Evolutionary conservation across 192 early-diverging fungal species (phyloP).

Genomic region (Gorgonomyces haynaldii): DNA sequence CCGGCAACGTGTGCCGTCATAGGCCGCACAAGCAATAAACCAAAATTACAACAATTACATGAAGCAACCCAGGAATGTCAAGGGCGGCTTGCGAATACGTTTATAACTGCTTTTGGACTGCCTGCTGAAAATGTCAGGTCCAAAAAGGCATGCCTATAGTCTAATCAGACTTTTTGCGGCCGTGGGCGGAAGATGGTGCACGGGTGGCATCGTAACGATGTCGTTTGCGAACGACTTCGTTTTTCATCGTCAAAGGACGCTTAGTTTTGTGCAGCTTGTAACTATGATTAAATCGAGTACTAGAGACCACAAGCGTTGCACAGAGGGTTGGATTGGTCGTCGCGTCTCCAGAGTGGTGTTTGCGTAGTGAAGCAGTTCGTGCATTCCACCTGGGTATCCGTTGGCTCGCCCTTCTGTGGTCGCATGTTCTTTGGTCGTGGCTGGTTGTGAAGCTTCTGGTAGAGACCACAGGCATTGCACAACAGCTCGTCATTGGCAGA

Average conservation of each 20-base stretch:
- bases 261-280: conserved; percentile 5
- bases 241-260: neutral
- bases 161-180: too few relatives aligned
- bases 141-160: too few relatives aligned
- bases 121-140: too few relatives aligned
- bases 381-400: conserved; percentile 17
- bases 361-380: conserved; percentile 31
- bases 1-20: too few relatives aligned
- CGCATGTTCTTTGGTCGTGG: conserved; percentile 1
- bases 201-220: too few relatives aligned
- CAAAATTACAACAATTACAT: too few relatives aligned
- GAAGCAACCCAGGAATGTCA: too few relatives aligned
- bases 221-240: neutral
- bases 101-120: too few relatives aligned
- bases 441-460: conserved; percentile 3
- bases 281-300: too few relatives aligned
- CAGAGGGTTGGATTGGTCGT: conserved; percentile 50
- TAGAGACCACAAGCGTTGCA: conserved; percentile 69
- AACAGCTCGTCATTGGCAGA: conserved; percentile 43
- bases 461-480: conserved; percentile 74
- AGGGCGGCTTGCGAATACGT: too few relatives aligned
- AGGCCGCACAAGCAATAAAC: too few relatives aligned
- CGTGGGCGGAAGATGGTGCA: too few relatives aligned
- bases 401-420: neutral
- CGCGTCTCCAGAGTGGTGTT: conserved; percentile 41